Conservation (phyloP, 345 rosid species). For the Eucalyptus grandis region DNA sequence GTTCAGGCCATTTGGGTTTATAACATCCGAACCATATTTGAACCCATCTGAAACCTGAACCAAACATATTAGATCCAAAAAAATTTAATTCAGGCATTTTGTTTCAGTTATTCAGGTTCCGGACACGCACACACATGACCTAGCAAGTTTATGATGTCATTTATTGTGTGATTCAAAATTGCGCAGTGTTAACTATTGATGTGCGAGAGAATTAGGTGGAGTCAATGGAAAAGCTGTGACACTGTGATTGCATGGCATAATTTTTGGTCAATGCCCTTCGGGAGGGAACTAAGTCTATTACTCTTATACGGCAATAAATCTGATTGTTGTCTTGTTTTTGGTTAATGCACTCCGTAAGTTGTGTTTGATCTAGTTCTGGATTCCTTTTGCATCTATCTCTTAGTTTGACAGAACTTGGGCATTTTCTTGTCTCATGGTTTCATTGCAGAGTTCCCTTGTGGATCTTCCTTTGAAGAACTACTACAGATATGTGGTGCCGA, state of each 20-base stretch:
- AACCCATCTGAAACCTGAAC: neutral
- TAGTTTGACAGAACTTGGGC: neutral
- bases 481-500: constrained; percentile 93
- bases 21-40: neutral
- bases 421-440: neutral
- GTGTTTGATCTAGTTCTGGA: neutral
- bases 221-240: neutral
- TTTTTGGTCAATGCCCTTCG: neutral
- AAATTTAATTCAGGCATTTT: neutral
- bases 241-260: neutral
- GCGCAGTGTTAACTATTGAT: neutral
- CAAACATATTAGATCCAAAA: neutral
- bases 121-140: neutral
- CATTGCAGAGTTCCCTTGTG: constrained; percentile 88
- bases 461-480: constrained; percentile 98
- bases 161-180: neutral
- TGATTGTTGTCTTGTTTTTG: neutral
- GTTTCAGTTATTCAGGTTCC: neutral
- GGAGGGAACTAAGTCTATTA: neutral
- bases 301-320: neutral
- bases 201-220: neutral
- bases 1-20: neutral
- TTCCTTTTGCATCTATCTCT: neutral
- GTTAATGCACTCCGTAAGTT: neutral
- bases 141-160: neutral